Base-by-base conservation (phyloP, 805 yeast genomes). In the Yarrowia bubula region DNA sequence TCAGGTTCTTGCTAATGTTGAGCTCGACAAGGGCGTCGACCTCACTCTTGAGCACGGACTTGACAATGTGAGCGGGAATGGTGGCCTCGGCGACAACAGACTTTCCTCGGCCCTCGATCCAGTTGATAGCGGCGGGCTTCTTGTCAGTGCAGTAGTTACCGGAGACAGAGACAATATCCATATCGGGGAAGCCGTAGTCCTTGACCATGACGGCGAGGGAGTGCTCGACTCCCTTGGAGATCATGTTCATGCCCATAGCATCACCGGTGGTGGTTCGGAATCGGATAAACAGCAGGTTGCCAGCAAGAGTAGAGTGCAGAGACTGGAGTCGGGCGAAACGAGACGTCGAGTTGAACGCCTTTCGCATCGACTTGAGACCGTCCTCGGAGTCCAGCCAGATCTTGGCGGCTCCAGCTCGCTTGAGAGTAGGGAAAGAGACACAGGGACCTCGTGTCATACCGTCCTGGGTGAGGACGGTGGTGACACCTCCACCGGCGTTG, bases 211-310 rank as follows among this genome's bases (percentile, higher is more conserved):
- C 85, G 68, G 86, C 86, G 73, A 95, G 83, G 0, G 97, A 85
- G 75, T 80, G 82, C 75, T 95, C 99, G 51, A 92, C 97, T 76
- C 99, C 99, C 78, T 95, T 95, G 33, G 98, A 93, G 68, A 95
- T 95, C 99, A 95, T 95, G 76, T 95, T 95, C 99, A 95, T 95
- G 69, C 99, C 99, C 99, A 95, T 95, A 17, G 99, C 99, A 80
- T 95, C 99, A 77, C 99, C 99, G 17, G 99, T 95, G 43, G 97
- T 92, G n/a, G 99, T 96, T 75, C 92, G 86, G 81, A 95, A 95
- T 73, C 99, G 86, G 71, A 95, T 88, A 73, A 84, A 95, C 71
- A 95, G 81, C 70, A 89, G 81, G 57, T 88, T 88, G 35, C 99
- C 99, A 15, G 99, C 99, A 76, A 93, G 80, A 2, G 98, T 96